Conservation (phyloP, 352 stramenopile species). For the Globisporangium parvum region DNA sequence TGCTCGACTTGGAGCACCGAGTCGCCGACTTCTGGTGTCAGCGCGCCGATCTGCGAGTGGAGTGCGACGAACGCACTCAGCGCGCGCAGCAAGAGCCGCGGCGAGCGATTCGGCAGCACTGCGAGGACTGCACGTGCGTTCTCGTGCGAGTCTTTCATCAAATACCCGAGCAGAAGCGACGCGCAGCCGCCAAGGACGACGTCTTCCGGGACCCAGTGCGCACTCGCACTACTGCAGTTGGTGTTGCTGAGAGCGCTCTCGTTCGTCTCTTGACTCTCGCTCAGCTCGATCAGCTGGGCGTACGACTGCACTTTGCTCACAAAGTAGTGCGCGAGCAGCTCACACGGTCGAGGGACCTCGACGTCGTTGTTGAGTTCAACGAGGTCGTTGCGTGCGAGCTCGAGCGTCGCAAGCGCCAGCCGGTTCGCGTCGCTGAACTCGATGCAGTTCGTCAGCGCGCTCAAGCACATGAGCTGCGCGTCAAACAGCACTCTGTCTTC, state of each 20-base stretch:
- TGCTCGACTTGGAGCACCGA: conserved; percentile 67
- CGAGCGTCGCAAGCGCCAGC: conserved; percentile 22
- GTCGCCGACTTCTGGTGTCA: conserved; percentile 57
- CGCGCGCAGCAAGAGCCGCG: conserved; percentile 41
- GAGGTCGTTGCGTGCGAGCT: conserved; percentile 1
- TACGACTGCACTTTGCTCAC: conserved; percentile 48
- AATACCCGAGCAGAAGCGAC: conserved; percentile 61
- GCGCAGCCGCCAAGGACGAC: conserved; percentile 65
- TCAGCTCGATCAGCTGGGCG: conserved; percentile 35
- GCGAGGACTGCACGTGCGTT: conserved; percentile 34
- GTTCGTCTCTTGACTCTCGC: conserved; percentile 14
- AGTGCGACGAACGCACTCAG: conserved; percentile 65
- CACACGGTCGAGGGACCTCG: conserved; percentile 16
- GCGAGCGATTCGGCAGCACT: conserved; percentile 36
- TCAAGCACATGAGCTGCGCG: conserved; percentile 46
- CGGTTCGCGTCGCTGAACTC: conserved; percentile 57
- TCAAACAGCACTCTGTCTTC: conserved; percentile 60
- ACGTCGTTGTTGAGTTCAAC: conserved; percentile 7
- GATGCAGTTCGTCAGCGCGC: conserved; percentile 65
- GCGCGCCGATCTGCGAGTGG: conserved; percentile 65
- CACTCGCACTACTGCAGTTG: not conserved
- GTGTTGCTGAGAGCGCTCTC: conserved; percentile 16
- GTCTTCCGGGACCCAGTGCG: conserved; percentile 61
- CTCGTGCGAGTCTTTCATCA: conserved; percentile 47
- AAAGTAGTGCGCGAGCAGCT: conserved; percentile 49